A percentile compares a stretch with the other conserved stretches of the same genome.
These are phyloP conservation scores for Bocquillonia castaneifolia DNA, from an alignment of 441 rosid genomes.

Conservation along the genomic window DNA sequence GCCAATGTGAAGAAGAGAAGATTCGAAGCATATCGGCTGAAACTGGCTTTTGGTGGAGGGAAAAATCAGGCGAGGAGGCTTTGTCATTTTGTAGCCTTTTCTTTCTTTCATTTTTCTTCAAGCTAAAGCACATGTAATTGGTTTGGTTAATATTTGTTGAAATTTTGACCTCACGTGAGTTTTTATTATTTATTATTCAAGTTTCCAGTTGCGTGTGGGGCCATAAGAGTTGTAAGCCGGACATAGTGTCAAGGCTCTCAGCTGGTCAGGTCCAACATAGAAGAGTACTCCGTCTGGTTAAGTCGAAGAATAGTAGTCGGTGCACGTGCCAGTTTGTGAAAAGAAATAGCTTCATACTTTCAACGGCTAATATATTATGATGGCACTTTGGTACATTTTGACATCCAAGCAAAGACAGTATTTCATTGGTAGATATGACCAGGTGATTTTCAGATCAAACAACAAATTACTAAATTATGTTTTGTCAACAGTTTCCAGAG, in stretches of 20 bases:
- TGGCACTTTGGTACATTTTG: neutral
- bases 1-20: slow-evolving; percentile 29
- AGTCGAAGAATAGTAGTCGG: slow-evolving; percentile 1
- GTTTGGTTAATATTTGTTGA: slow-evolving; percentile 5
- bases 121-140: neutral
- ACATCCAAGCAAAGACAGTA: too few relatives aligned
- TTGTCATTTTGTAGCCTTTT: slow-evolving; percentile 6
- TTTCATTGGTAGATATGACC: too few relatives aligned
- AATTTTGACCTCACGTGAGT: slow-evolving; percentile 16
- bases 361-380: neutral
- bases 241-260: slow-evolving; percentile 5
- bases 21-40: slow-evolving; percentile 41
- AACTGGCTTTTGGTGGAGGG: slow-evolving; percentile 19
- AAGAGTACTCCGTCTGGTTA: too few relatives aligned
- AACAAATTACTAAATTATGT: too few relatives aligned
- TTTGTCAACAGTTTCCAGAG: too few relatives aligned
- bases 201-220: slow-evolving; percentile 18
- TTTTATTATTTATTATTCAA: neutral
- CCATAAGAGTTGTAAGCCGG: slow-evolving; percentile 15
- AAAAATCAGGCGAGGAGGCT: neutral
- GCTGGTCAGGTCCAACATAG: too few relatives aligned
- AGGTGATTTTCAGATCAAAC: too few relatives aligned
- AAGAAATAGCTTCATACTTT: neutral
- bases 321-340: slow-evolving; percentile 1
- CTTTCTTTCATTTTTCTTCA: slow-evolving; percentile 2